These are phyloP conservation scores for Medicago ruthenica DNA, from an alignment of 306 rosid genomes.

Conservation along the genomic window DNA sequence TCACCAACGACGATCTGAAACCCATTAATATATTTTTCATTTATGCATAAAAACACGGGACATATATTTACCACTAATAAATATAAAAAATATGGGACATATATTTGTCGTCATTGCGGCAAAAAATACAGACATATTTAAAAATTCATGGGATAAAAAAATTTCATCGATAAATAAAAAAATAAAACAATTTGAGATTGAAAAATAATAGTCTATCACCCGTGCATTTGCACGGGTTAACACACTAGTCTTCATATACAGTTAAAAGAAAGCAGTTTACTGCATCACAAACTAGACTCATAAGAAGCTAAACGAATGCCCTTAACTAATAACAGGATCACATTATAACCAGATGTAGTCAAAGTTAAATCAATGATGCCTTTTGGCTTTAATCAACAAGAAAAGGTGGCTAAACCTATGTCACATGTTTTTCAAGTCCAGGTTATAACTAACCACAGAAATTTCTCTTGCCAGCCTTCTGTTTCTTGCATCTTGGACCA, in stretches of 20 bases:
- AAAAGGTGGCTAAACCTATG: conserved; percentile 24
- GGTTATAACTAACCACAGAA: conserved; percentile 67
- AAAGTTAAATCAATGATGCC: conserved; percentile 29
- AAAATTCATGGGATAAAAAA: too few relatives aligned
- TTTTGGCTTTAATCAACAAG: conserved; percentile 26
- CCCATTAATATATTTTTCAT: too few relatives aligned
- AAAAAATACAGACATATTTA: too few relatives aligned
- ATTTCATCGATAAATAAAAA: too few relatives aligned
- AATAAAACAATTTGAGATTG: too few relatives aligned
- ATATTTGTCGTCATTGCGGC: too few relatives aligned
- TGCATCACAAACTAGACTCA: neutral
- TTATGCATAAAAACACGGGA: too few relatives aligned
- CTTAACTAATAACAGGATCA: conserved; percentile 13
- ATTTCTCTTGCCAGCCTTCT: conserved; percentile 86
- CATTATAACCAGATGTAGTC: conserved; percentile 18
- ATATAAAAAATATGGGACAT: too few relatives aligned
- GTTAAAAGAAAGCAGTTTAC: conserved; percentile 12
- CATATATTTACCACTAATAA: too few relatives aligned
- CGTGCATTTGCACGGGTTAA: too few relatives aligned
- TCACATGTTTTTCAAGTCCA: conserved; percentile 23
- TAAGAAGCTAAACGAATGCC: conserved; percentile 6
- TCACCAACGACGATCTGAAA: too few relatives aligned
- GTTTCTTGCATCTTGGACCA: conserved; percentile 96
- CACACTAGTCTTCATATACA: conserved; percentile 15
- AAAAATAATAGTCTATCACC: too few relatives aligned